These are phyloP conservation scores for Theileria parva DNA, from an alignment of 169 alveolate species.

Conservation along the genomic window DNA sequence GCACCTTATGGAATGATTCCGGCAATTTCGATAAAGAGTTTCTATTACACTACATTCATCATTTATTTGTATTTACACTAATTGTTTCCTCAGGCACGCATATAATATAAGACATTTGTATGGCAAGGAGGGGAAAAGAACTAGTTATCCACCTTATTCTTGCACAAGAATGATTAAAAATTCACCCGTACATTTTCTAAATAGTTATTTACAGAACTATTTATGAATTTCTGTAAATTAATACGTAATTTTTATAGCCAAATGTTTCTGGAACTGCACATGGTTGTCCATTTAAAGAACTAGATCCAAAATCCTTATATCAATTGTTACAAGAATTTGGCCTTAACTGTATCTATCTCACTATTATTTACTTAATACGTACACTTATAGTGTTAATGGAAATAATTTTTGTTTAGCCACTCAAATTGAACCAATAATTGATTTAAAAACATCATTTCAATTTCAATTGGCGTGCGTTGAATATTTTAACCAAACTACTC, in stretches of 20 bases:
- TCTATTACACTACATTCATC: neutral
- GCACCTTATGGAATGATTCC: conserved; percentile 84
- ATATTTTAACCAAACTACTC: conserved; percentile 82
- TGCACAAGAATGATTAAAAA: conserved; percentile 87
- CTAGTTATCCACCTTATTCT: conserved; percentile 87
- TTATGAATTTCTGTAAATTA: neutral
- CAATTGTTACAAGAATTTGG: conserved; percentile 48
- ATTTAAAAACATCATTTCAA: conserved; percentile 75
- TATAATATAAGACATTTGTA: conserved; percentile 90
- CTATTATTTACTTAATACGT: neutral
- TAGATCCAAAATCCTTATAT: conserved; percentile 22
- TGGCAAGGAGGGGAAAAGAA: conserved; percentile 92
- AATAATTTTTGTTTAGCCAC: conserved; percentile 60
- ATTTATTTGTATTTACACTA: neutral
- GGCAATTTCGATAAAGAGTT: conserved; percentile 83
- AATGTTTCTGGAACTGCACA: conserved; percentile 88
- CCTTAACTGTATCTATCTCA: conserved; percentile 40
- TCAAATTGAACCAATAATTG: conserved; percentile 73
- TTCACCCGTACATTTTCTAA: conserved; percentile 67
- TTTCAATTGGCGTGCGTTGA: conserved; percentile 86
- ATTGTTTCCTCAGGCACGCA: conserved; percentile 72
- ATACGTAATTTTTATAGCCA: conserved; percentile 25
- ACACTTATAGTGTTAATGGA: conserved; percentile 36
- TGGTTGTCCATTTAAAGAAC: conserved; percentile 93
- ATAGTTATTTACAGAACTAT: neutral